phyloP scores from a whole-genome alignment of 306 rosid genomes.

The Amphicarpaea edgeworthii region DNA sequence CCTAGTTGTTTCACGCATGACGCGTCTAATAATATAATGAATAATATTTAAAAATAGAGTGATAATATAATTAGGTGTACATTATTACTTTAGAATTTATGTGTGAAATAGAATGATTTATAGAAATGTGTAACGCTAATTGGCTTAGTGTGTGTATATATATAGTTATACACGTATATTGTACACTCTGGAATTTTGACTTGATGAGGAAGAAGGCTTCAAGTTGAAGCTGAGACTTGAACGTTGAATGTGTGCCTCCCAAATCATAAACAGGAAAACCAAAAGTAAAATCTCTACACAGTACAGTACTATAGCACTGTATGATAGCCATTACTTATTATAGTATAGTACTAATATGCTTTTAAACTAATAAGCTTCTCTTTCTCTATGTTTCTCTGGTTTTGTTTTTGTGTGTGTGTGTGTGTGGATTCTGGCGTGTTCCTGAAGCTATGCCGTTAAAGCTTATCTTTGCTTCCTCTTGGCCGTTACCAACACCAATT shows the following conservation, averaged over 20 bases:
- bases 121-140: background rate
- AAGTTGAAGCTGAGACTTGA: conserved; percentile 43
- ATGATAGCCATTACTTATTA: background rate
- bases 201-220: conserved; percentile 47
- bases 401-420: conserved; percentile 18
- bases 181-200: background rate
- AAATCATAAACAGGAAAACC: conserved; percentile 47
- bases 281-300: conserved; percentile 20
- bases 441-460: conserved; percentile 73
- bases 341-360: conserved; percentile 6
- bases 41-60: background rate
- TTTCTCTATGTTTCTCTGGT: background rate
- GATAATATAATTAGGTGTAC: background rate
- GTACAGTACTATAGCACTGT: background rate
- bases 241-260: conserved; percentile 52
- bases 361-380: conserved; percentile 12
- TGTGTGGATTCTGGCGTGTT: conserved; percentile 49
- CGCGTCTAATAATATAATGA: too few species aligned
- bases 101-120: background rate
- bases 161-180: too few species aligned
- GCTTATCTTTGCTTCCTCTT: conserved; percentile 46
- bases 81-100: background rate
- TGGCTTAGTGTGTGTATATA: background rate
- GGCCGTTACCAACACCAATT: conserved; percentile 40
- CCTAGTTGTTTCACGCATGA: too few species aligned